These are phyloP conservation scores for Aphanomyces astaci DNA, from an alignment of 352 stramenopile genomes.

Conservation along the genomic window DNA sequence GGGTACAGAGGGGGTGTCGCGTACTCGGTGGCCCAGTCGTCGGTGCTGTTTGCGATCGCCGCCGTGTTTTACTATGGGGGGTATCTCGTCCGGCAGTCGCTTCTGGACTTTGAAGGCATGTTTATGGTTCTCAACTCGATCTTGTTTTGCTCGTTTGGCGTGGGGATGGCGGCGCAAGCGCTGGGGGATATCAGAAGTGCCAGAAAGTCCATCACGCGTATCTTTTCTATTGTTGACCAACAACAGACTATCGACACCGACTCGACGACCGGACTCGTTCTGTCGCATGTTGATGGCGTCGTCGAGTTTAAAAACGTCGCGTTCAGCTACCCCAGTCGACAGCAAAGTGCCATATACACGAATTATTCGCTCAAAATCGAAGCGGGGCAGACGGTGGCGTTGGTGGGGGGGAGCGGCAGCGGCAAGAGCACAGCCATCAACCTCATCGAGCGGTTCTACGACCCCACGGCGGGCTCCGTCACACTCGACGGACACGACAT, in stretches of 20 bases:
- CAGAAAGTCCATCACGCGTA: conserved; percentile 20
- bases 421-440: conserved; percentile 25
- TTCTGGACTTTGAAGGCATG: conserved; percentile 28
- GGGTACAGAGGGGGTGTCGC: background rate
- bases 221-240: conserved; percentile 29
- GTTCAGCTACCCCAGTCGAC: conserved; percentile 50
- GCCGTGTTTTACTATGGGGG: conserved; percentile 11
- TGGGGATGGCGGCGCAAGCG: conserved; percentile 23
- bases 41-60: conserved; percentile 15
- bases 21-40: background rate
- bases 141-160: conserved; percentile 28
- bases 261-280: background rate
- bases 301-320: conserved; percentile 4
- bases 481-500: conserved; percentile 22
- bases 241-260: conserved; percentile 24
- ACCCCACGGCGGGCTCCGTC: background rate
- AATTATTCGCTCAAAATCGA: conserved; percentile 44
- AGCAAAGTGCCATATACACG: conserved; percentile 45
- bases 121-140: conserved; percentile 31
- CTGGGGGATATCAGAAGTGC: conserved; percentile 28
- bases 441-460: conserved; percentile 51
- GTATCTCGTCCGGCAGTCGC: background rate
- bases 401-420: conserved; percentile 26
- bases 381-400: conserved; percentile 32
- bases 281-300: background rate